These are phyloP conservation scores for Takakia lepidozioides DNA, from an alignment of 225 moss, liverwort and hornwort genomes.

Conservation along the genomic window DNA sequence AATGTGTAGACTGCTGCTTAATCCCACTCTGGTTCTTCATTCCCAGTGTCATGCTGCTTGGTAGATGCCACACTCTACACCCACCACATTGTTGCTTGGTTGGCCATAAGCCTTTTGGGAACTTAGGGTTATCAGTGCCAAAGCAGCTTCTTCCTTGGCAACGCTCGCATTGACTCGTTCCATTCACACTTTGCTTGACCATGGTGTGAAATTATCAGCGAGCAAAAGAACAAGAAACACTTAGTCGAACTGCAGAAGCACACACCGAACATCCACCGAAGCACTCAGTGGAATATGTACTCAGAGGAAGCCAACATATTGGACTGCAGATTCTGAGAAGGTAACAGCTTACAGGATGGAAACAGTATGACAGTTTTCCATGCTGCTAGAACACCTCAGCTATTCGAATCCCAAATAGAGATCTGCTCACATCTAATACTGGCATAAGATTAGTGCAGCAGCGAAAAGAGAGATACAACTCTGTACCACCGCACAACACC, in stretches of 20 bases:
- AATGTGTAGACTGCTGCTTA: slow-evolving; percentile 64
- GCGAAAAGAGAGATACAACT: slow-evolving; percentile 7
- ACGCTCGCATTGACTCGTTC: slow-evolving; percentile 73
- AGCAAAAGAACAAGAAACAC: neutral
- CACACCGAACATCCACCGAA: too few relatives aligned
- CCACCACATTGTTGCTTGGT: slow-evolving; percentile 49
- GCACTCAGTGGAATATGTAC: slow-evolving; percentile 13
- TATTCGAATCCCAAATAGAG: too few relatives aligned
- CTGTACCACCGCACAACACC: slow-evolving; percentile 69
- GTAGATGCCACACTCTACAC: slow-evolving; percentile 28
- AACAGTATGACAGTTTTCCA: too few relatives aligned
- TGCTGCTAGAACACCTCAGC: too few relatives aligned
- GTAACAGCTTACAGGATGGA: too few relatives aligned
- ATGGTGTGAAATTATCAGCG: too few relatives aligned
- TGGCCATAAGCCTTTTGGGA: slow-evolving; percentile 70
- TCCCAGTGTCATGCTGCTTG: slow-evolving; percentile 13
- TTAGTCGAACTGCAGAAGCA: too few relatives aligned
- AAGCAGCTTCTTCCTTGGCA: slow-evolving; percentile 34
- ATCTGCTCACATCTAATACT: too few relatives aligned
- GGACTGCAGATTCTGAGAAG: too few relatives aligned
- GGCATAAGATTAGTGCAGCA: too few relatives aligned
- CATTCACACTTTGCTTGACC: neutral
- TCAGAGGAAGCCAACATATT: too few relatives aligned
- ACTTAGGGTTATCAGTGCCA: slow-evolving; percentile 18
- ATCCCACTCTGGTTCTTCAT: slow-evolving; percentile 65